Conservation (phyloP, 2,329 filamentous ascomycete species). For the Diaporthe citri region DNA sequence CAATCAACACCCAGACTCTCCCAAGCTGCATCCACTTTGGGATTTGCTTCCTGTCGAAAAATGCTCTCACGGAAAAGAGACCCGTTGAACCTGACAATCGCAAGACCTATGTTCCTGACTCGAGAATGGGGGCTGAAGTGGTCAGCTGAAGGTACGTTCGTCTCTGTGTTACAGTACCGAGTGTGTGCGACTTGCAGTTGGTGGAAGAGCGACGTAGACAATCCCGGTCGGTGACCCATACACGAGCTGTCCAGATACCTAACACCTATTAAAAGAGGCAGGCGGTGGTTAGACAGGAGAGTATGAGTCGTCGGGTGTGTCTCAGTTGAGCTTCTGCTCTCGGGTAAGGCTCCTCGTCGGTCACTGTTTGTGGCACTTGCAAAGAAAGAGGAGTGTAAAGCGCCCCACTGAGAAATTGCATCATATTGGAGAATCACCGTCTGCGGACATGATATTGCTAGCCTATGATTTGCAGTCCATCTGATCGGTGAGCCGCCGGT, state of each 20-base stretch:
- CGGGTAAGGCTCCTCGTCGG: not conserved
- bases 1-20: slow-evolving; percentile 51
- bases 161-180: not conserved
- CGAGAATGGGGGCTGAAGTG: slow-evolving; percentile 50
- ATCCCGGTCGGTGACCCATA: not conserved
- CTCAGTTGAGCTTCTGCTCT: not conserved
- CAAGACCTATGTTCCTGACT: slow-evolving; percentile 49
- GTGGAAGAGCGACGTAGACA: not conserved
- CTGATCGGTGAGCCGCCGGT: not conserved
- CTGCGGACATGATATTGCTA: not conserved
- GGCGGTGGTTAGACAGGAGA: not conserved
- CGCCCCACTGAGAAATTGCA: not conserved
- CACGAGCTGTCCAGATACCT: not conserved
- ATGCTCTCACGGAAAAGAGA: slow-evolving; percentile 66
- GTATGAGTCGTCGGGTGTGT: not conserved
- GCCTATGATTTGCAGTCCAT: not conserved
- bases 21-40: slow-evolving; percentile 71
- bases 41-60: slow-evolving; percentile 62
- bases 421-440: not conserved
- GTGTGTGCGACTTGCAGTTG: not conserved
- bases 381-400: not conserved
- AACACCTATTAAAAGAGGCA: not conserved
- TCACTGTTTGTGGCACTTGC: not conserved
- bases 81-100: slow-evolving; percentile 63
- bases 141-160: not conserved